Conservation (phyloP, 164 flowering plant genomes). For the Vitis labrusca region DNA sequence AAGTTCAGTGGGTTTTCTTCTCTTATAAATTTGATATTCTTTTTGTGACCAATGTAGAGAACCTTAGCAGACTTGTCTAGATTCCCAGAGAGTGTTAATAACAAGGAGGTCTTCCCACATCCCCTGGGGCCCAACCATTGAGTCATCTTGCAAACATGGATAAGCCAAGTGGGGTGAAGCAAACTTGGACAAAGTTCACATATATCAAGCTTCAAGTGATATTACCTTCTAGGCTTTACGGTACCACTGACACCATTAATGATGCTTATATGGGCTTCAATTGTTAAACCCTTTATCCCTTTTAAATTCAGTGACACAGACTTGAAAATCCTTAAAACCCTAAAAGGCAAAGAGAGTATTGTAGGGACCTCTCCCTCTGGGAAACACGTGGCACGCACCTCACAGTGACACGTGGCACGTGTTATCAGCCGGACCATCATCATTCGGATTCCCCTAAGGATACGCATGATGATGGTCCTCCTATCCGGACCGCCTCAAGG, state of each 20-base stretch:
- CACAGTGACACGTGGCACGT: too few relatives aligned
- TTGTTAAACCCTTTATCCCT: too few relatives aligned
- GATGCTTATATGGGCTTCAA: constrained; percentile 29
- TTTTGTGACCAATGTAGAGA: not conserved
- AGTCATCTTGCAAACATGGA: constrained; percentile 36
- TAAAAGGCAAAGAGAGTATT: too few relatives aligned
- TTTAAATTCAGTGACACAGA: too few relatives aligned
- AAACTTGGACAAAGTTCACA: not conserved
- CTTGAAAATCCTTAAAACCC: too few relatives aligned
- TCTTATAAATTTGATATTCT: too few relatives aligned
- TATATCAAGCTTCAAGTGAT: not conserved
- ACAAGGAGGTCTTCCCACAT: constrained; percentile 42
- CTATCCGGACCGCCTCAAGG: too few relatives aligned
- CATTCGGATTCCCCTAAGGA: too few relatives aligned
- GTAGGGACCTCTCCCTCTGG: too few relatives aligned
- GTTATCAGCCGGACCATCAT: too few relatives aligned
- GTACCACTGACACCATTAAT: constrained; percentile 30
- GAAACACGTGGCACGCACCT: too few relatives aligned
- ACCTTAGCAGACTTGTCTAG: constrained; percentile 34
- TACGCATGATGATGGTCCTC: too few relatives aligned
- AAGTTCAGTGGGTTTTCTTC: not conserved
- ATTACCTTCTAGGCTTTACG: constrained; percentile 41
- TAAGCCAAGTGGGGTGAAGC: constrained; percentile 1
- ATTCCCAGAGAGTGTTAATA: constrained; percentile 41
- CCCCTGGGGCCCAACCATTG: constrained; percentile 48